Evolutionary conservation across 192 early-diverging fungal genomes (phyloP), one percentile per base, ranked within the genome.

Genomic region (Phycomyces blakesleeanus): DNA sequence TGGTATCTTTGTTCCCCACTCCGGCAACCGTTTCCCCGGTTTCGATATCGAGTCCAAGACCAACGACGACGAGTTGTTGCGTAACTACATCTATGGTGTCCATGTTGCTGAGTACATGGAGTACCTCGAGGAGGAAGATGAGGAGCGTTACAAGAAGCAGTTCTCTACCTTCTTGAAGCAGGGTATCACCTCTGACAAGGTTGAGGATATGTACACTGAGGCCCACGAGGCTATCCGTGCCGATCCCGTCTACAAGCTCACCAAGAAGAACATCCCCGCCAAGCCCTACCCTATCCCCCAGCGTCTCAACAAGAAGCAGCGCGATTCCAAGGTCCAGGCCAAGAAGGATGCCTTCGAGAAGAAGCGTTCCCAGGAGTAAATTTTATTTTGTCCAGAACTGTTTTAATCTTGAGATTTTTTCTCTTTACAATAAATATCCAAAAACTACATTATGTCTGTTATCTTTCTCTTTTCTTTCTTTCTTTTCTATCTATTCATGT

Each of bases 41-140:
- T 98, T 83, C 83, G 92, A 95, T 83, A 68, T 81, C 52, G 87
- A 89, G 76, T 71, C 81, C 68, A 96, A 96, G 91, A 70, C 73
- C 66, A 86, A 94, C 71, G 95, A 98, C 72, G 84, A 93, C 66
- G 95, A 97, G 80, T 76, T 91, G 47, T 86, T 98, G 62, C 86
- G 91, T 74, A 86, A 87, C 68, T 98, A 97, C 90, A 98, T 98
- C 88, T 95, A 90, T 77, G 97, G 97, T 77, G 87, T 90, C 72
- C 97, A 97, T 84, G 91, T 98, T 62, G 85, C 93, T 66, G 93
- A 97, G 73, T 99, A 96, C 88, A 99, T 99, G 94, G 90, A 89
- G 72, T 84, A 87, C 82, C 92, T 99, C 67, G 86, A 94, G 81
- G 95, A 97, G 79, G 97, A 99, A 83, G 97, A 99, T 76, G 94